Conservation (phyloP, 2,329 filamentous ascomycete species). For the Pseudogymnoascus sp. region DNA sequence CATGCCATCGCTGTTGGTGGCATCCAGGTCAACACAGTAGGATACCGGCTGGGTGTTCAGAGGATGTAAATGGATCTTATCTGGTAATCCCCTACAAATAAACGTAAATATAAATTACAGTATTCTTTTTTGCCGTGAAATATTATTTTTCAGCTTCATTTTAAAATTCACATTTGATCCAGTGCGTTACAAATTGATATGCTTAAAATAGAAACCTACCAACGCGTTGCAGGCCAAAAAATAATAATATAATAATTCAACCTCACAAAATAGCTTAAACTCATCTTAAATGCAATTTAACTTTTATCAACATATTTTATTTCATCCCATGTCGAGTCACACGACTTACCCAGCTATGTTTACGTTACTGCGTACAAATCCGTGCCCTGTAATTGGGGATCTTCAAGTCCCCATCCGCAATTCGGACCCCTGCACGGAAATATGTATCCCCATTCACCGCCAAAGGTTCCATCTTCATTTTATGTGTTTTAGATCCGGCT, state of each 20-base stretch:
- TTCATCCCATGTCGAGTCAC: neutral
- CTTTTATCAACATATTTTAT: neutral
- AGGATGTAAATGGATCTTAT: neutral
- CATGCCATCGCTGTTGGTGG: neutral
- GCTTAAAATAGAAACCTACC: neutral
- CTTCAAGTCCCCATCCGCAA: neutral
- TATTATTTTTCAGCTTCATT: neutral
- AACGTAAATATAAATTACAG: neutral
- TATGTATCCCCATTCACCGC: conserved; percentile 4
- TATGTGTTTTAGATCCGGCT: conserved; percentile 6
- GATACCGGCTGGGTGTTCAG: neutral
- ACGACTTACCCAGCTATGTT: neutral
- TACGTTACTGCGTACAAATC: neutral
- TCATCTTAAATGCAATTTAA: neutral
- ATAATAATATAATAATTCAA: neutral
- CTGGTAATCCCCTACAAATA: neutral
- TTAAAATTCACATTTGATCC: neutral
- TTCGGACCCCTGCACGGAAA: conserved; percentile 5
- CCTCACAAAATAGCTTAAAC: neutral
- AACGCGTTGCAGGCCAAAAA: too few relatives aligned
- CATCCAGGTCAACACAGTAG: neutral
- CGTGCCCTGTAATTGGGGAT: conserved; percentile 5
- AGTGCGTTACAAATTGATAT: neutral
- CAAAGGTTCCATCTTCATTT: conserved; percentile 5
- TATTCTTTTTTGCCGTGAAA: neutral